These are phyloP conservation scores for Entoloma clypeatum DNA, from an alignment of 1,284 basidiomycete genomes.

Conservation along the genomic window DNA sequence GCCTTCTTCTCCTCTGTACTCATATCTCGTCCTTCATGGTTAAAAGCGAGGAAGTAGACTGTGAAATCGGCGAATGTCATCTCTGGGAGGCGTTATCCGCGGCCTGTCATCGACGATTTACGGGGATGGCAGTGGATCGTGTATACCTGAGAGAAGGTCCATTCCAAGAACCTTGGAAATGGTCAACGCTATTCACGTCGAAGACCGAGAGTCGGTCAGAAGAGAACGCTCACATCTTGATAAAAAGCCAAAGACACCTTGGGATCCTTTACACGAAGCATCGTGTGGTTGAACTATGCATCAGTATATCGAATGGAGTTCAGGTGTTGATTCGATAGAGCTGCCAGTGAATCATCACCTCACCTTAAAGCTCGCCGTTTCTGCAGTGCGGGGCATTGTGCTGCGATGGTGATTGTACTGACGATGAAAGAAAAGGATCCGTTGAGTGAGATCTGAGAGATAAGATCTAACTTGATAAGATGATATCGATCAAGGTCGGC, in stretches of 20 bases:
- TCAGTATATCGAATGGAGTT: neutral
- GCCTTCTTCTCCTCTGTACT: conserved; percentile 46
- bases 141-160: conserved; percentile 68
- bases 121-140: conserved; percentile 5
- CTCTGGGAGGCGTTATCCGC: conserved; percentile 34
- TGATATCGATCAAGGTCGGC: too few species aligned
- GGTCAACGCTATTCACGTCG: neutral
- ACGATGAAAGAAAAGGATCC: too few species aligned
- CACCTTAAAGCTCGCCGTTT: conserved; percentile 66
- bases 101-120: conserved; percentile 9
- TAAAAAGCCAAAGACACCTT: conserved; percentile 77
- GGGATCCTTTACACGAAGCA: conserved; percentile 89
- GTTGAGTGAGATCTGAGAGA: too few species aligned
- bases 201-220: conserved; percentile 3
- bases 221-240: conserved; percentile 59
- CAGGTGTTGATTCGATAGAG: neutral
- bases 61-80: conserved; percentile 59
- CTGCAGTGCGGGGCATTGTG: conserved; percentile 59
- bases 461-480: too few species aligned
- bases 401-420: conserved; percentile 10
- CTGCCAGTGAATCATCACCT: neutral
- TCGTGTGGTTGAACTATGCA: conserved; percentile 81
- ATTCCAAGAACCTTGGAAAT: conserved; percentile 74
- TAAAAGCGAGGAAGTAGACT: conserved; percentile 80
- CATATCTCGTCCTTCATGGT: conserved; percentile 48